Evolutionary conservation across 176 grass and related monocot genomes (phyloP), one percentile per base, ranked within the genome.

Genomic region (Thalia dealbata): DNA sequence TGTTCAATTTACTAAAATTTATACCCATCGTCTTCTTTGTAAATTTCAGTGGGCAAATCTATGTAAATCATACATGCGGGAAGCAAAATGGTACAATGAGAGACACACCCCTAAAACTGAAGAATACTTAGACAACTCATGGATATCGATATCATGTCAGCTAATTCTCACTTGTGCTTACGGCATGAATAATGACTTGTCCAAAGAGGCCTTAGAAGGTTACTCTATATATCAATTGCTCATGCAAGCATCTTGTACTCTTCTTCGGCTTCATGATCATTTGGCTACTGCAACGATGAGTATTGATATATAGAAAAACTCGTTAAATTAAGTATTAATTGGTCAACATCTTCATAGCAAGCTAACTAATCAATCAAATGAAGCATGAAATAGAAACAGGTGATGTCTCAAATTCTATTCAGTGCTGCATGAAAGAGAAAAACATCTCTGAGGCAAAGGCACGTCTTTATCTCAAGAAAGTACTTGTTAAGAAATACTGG

Each of bases 71-170:
- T 78, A 74, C 68, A 15, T 83, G 44, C 12, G 58, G 55, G 81
- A 83, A 66, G 67, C 81, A 68, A 84, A 72, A 18, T 79, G 81
- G 81, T 69, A 61, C 48, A 29, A 75, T 50, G 56, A 70, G 14
- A 61, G 69, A 19, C 30, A 75, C 42, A 48, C 35, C 41, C 82
- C 76, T 7, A 79, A 48, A 42, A 10, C 79, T 10, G 61, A 55
- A 11, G 76, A 84, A 23, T 84, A 84, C 27, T 58, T 79, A 14
- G 25, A 79, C 3, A 84, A 84, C n/a, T 70, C 62, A 61, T 70
- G 62, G 76, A 22, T 70, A 16, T 50, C 82, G 1, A 15, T 52
- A n/a, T n/a, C n/a, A n/a, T n/a, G n/a, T n/a, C n/a, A n/a, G n/a
- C n/a, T n/a, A n/a, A n/a, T n/a, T n/a, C n/a, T n/a, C n/a, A n/a